Conservation (phyloP, 345 rosid genomes). For the Clarkia xantiana region DNA sequence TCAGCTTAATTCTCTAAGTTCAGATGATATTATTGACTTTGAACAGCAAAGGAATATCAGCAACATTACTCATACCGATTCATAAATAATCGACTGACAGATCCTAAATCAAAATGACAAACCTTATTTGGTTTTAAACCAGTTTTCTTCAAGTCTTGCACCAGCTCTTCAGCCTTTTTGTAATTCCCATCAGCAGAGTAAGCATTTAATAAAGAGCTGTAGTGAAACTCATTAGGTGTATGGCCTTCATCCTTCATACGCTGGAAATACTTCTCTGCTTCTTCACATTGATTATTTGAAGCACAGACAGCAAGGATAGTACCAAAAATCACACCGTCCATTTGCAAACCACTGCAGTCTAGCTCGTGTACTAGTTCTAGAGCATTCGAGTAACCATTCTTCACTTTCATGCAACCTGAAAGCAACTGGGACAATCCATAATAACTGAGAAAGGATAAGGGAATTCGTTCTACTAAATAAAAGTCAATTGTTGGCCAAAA, state of each 20-base stretch:
- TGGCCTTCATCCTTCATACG: conserved; percentile 75
- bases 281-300: conserved; percentile 54
- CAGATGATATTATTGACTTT: too few relatives aligned
- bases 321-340: conserved; percentile 80
- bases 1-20: too few relatives aligned
- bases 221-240: conserved; percentile 58
- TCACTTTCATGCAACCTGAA: conserved; percentile 69
- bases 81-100: background rate
- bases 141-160: conserved; percentile 56
- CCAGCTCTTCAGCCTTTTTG: conserved; percentile 68
- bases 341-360: conserved; percentile 33
- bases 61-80: background rate
- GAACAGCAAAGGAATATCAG: too few relatives aligned
- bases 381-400: conserved; percentile 55
- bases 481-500: too few relatives aligned
- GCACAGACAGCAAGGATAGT: conserved; percentile 83
- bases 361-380: conserved; percentile 59
- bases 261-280: conserved; percentile 58
- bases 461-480: too few relatives aligned
- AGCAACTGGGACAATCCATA: conserved; percentile 43
- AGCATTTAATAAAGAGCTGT: conserved; percentile 81
- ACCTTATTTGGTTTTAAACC: conserved; percentile 89
- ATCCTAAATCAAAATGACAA: conserved; percentile 6
- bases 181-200: conserved; percentile 59
- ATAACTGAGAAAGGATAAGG: background rate